phyloP scores from a whole-genome alignment of 768 basidiomycete genomes.

The Clavaria fumosa region DNA sequence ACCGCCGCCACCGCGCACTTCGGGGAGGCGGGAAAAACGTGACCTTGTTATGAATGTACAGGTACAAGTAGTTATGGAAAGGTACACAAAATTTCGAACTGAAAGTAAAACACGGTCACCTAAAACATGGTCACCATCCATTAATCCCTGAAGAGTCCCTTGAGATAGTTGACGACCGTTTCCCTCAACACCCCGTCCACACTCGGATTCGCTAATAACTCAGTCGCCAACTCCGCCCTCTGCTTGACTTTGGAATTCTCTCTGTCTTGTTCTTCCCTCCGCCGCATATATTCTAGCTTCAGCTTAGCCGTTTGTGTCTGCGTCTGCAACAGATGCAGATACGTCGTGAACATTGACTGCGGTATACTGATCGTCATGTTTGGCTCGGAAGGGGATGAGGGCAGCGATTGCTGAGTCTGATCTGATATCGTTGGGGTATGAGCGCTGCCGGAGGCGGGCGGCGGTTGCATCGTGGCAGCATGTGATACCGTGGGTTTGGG shows the following conservation, averaged over 20 bases:
- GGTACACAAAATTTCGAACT: too few species aligned
- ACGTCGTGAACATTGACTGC: conserved; percentile 40
- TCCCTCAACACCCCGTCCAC: conserved; percentile 48
- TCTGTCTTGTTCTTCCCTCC: conserved; percentile 57
- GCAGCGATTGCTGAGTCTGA: conserved; percentile 10
- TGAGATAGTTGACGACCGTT: conserved; percentile 57
- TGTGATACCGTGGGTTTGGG: conserved; percentile 18
- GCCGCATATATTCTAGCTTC: conserved; percentile 52
- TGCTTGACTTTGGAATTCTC: conserved; percentile 42
- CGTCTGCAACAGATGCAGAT: conserved; percentile 44
- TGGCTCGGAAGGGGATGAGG: conserved; percentile 9
- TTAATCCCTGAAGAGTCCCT: conserved; percentile 35
- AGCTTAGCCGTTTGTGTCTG: conserved; percentile 57
- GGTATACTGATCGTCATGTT: conserved; percentile 31
- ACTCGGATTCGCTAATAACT: conserved; percentile 41
- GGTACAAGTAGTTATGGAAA: too few species aligned
- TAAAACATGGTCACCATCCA: too few species aligned
- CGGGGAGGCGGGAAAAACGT: too few species aligned
- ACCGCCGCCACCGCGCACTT: too few species aligned
- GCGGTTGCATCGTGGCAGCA: conserved; percentile 6
- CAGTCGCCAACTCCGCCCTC: conserved; percentile 51
- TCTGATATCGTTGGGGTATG: conserved; percentile 8
- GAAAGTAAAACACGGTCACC: too few species aligned
- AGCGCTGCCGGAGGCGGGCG: conserved; percentile 1
- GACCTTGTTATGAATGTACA: too few species aligned